Conservation (phyloP, 805 yeast species). For the Nakazawaea wyomingensis region DNA sequence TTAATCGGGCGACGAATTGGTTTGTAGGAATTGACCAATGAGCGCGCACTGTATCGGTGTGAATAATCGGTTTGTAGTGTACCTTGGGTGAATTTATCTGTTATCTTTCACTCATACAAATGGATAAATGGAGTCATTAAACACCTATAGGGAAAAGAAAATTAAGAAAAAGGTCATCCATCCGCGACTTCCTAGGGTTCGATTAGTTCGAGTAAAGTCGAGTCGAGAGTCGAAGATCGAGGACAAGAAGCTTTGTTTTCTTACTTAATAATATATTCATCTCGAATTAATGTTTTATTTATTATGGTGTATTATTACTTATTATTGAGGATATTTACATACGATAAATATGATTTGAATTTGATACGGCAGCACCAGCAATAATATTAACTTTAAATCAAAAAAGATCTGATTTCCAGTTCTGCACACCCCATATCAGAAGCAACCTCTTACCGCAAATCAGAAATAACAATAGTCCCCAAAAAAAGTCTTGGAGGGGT, state of each 20-base stretch:
- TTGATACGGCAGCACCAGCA: no score
- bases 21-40: conserved; percentile 2
- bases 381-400: no score
- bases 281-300: no score
- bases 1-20: no score
- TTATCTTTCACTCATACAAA: background rate
- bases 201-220: background rate
- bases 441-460: no score
- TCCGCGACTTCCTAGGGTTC: conserved; percentile 1
- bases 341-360: no score
- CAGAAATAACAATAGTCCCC: no score
- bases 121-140: conserved; percentile 1
- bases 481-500: no score
- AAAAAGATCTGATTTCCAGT: background rate
- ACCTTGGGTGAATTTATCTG: background rate
- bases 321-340: no score
- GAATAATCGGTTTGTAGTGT: conserved; percentile 1
- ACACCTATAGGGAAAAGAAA: background rate
- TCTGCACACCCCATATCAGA: background rate
- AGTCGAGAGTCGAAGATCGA: background rate
- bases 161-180: background rate
- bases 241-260: no score
- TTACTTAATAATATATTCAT: no score
- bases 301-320: no score
- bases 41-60: background rate